A percentile compares a stretch with the other conserved stretches of the same genome.
These are phyloP conservation scores for Brassica napus DNA, from an alignment of 345 rosid species.

Conservation along the genomic window DNA sequence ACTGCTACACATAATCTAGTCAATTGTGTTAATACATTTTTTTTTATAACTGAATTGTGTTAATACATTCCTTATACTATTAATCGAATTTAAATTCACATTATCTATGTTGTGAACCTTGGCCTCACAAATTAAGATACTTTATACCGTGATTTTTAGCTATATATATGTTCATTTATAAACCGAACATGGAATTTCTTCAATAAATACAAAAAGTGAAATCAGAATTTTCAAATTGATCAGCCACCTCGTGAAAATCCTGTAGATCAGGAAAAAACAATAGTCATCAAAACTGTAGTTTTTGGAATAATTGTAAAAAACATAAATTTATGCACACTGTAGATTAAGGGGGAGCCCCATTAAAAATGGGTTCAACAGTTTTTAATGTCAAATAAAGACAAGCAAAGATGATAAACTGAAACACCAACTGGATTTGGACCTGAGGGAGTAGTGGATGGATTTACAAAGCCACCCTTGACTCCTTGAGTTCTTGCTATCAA, in stretches of 20 bases:
- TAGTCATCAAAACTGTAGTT: background rate
- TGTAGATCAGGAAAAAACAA: background rate
- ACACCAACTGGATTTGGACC: conserved; percentile 29
- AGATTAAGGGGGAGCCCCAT: background rate
- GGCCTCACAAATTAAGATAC: background rate
- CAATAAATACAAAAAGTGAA: background rate
- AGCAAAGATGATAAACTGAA: conserved; percentile 32
- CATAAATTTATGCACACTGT: background rate
- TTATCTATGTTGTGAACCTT: background rate
- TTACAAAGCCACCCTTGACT: conserved; percentile 1
- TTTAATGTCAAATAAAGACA: background rate
- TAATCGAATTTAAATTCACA: background rate
- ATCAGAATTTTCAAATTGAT: background rate
- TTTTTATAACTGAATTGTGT: background rate
- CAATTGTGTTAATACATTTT: background rate
- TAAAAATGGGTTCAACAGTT: background rate
- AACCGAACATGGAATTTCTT: background rate
- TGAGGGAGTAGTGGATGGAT: background rate
- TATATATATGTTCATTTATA: background rate
- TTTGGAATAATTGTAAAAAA: background rate
- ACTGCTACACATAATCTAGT: background rate
- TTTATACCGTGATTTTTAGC: background rate
- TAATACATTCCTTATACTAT: background rate
- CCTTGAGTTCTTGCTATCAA: conserved; percentile 24
- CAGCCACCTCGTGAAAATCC: background rate